A percentile compares a stretch with the other conserved stretches of the same genome.
Evolutionary conservation across 768 basidiomycete species (phyloP).

Genomic region (Terana coerulea): DNA sequence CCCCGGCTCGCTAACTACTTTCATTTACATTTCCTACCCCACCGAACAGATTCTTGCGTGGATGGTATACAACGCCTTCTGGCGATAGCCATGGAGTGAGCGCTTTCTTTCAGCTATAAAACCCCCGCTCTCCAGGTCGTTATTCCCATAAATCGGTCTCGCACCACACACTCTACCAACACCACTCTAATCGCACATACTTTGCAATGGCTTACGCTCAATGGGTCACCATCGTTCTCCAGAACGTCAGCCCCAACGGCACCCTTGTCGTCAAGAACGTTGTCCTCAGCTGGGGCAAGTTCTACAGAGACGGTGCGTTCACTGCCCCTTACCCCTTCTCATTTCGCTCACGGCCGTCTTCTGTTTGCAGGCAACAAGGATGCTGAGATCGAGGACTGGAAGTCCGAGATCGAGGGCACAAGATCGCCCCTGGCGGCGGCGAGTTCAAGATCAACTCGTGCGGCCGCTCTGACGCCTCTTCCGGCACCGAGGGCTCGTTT

Average conservation of each 20-base stretch:
- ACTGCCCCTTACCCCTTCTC: neutral
- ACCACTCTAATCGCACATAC: too few species aligned
- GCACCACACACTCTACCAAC: too few species aligned
- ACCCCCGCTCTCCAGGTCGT: too few species aligned
- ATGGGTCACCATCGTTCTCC: constrained; percentile 5
- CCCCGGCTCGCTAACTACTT: too few species aligned
- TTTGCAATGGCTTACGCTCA: constrained; percentile 11
- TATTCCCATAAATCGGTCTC: too few species aligned
- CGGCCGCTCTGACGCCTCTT: constrained; percentile 1
- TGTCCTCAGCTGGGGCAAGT: constrained; percentile 5
- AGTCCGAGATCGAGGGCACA: neutral
- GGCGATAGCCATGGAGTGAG: too few species aligned
- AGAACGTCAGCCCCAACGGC: neutral
- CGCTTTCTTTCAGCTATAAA: too few species aligned
- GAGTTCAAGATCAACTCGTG: constrained; percentile 2
- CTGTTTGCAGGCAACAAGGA: neutral
- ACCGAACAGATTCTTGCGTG: too few species aligned
- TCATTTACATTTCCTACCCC: too few species aligned
- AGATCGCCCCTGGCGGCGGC: neutral
- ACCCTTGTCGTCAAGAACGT: constrained; percentile 5
- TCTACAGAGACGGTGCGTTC: constrained; percentile 2
- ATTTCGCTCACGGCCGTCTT: neutral
- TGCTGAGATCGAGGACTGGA: constrained; percentile 4
- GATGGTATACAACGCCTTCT: too few species aligned
- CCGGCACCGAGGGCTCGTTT: constrained; percentile 13